These are phyloP conservation scores for Lobulomyces angularis DNA, from an alignment of 192 early-diverging fungal species.

Conservation along the genomic window DNA sequence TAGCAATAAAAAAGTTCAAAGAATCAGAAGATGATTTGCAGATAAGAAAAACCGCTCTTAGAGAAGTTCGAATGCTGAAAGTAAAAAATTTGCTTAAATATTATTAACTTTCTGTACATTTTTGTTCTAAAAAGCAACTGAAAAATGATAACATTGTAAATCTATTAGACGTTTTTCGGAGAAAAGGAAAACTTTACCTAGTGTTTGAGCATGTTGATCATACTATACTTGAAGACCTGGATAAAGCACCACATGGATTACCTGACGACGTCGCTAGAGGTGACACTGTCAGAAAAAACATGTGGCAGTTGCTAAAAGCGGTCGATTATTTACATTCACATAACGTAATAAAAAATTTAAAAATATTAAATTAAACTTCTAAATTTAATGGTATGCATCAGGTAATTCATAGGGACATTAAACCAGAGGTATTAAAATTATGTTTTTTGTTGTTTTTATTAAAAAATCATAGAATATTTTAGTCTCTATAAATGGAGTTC, in stretches of 20 bases:
- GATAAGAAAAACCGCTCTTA: constrained; percentile 47
- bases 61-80: constrained; percentile 53
- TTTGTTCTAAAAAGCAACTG: constrained; percentile 38
- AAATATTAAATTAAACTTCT: too few species aligned
- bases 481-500: constrained; percentile 38
- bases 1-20: constrained; percentile 58
- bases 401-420: constrained; percentile 55
- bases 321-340: constrained; percentile 54
- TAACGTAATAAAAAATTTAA: constrained; percentile 24
- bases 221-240: constrained; percentile 51
- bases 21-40: constrained; percentile 52
- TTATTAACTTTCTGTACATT: too few species aligned
- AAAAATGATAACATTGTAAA: constrained; percentile 60
- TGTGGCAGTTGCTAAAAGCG: constrained; percentile 55
- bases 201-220: constrained; percentile 57
- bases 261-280: constrained; percentile 36
- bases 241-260: constrained; percentile 43
- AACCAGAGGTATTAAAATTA: constrained; percentile 38
- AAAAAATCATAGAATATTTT: constrained; percentile 53
- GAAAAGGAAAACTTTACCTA: constrained; percentile 52
- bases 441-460: constrained; percentile 2
- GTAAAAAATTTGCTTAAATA: too few species aligned
- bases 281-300: constrained; percentile 35
- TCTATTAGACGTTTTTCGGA: constrained; percentile 45
- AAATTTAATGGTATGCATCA: too few species aligned